Evolutionary conservation across 1,139 yeast genomes (phyloP), one percentile per base, ranked within the genome.

Genomic region (Entelexis paramagnoliae): DNA sequence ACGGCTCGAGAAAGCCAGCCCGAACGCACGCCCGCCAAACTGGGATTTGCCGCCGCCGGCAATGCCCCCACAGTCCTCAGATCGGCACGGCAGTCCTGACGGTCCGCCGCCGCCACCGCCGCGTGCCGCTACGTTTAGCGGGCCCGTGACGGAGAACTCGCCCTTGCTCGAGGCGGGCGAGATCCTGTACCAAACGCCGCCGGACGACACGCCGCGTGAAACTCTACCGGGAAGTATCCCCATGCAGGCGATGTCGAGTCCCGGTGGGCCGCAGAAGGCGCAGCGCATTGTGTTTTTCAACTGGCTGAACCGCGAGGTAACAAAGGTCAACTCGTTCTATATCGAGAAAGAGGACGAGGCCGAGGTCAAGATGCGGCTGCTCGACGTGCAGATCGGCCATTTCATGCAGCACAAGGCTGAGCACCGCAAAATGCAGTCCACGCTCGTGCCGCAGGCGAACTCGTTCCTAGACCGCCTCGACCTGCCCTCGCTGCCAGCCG

Each of bases 361-460:
- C 0, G 73, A 79, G 46, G 78, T 78, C 52, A 70, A 89, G 55
- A 81, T 77, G 59, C 66, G 79, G 16, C 64, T 81, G 10, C 64
- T 86, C 22, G 84, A 83, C 60, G 84, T 79, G 58, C 95, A 85
- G 63, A 64, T 86, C 45, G 75, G 75, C 56, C 81, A 79, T 56
- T 63, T 85, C 54, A 71, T 78, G 51, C 80, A 78, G 45, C 89
- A 83, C 59, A 73, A 72, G 13, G 43, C 26, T 20, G 29, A 46
- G 46, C 58, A 55, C 46, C 51, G 50, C 50, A 53, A 35, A 19
- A 45, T 48, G 43, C 51, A 35, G 29, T 24, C 28, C 7, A 20
- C 32, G 35, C 3, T 43, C 14, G 36, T 36, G 43, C 9, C 58
- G 51, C 16, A 43, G 19, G 53, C 50, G 11, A 52, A 63, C 17